phyloP scores from a whole-genome alignment of 345 rosid genomes.

The Sonneratia caseolaris region DNA sequence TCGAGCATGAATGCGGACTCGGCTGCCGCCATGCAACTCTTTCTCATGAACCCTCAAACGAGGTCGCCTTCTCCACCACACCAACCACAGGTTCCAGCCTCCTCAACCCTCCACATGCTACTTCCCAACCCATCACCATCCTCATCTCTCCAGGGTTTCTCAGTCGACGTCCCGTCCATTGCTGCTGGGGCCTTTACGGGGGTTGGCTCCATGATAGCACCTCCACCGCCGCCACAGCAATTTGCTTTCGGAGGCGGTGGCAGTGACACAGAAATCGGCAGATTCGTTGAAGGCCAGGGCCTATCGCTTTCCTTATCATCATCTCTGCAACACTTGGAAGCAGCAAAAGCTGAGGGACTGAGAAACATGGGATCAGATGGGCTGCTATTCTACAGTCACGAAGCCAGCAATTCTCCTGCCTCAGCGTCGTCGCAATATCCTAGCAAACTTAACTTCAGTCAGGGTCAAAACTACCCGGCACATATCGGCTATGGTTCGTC shows the following conservation, averaged over 20 bases:
- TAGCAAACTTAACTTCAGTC: background rate
- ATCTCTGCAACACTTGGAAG: constrained; percentile 67
- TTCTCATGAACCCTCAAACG: constrained; percentile 74
- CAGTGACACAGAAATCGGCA: background rate
- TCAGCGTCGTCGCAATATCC: background rate
- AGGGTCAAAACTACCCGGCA: constrained; percentile 24
- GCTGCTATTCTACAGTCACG: constrained; percentile 37
- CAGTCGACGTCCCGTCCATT: constrained; percentile 7
- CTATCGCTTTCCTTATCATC: constrained; percentile 80
- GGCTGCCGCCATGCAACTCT: constrained; percentile 90
- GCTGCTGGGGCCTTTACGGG: background rate
- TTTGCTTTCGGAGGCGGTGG: constrained; percentile 16
- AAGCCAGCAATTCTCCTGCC: background rate
- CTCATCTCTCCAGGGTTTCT: constrained; percentile 39
- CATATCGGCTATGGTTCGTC: constrained; percentile 54
- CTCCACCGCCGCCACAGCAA: constrained; percentile 7
- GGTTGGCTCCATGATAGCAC: constrained; percentile 3
- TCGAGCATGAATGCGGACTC: constrained; percentile 57
- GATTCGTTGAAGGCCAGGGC: constrained; percentile 64
- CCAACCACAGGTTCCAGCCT: constrained; percentile 25
- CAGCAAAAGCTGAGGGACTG: constrained; percentile 78
- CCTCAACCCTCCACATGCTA: constrained; percentile 84
- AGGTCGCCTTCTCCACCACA: constrained; percentile 62
- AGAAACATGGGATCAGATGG: constrained; percentile 28
- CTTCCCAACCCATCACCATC: constrained; percentile 47